Percentiles rank a stretch among this genome's conserved stretches.
Evolutionary conservation across 768 basidiomycete species (phyloP).

Genomic region (Rhodotorula babjevae): DNA sequence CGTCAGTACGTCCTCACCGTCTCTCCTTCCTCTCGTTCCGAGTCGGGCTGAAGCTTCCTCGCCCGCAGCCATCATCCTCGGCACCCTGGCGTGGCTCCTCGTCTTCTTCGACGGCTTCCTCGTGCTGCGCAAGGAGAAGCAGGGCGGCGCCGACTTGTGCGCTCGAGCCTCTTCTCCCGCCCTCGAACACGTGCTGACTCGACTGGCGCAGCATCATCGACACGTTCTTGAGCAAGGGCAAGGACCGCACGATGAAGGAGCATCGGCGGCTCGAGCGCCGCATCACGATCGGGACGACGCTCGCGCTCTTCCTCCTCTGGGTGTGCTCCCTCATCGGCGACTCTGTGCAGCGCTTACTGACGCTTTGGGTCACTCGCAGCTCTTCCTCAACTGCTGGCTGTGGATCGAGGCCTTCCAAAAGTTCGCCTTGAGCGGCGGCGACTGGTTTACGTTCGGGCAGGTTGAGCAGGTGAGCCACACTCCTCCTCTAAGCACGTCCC

Average conservation of each 20-base stretch:
- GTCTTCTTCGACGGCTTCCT: constrained; percentile 7
- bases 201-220: neutral
- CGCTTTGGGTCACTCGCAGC: neutral
- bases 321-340: neutral
- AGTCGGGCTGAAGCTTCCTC: neutral
- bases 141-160: constrained; percentile 10
- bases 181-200: too few species aligned
- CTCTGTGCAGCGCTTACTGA: too few species aligned
- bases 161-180: neutral
- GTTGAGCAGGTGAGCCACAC: constrained; percentile 3
- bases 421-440: constrained; percentile 14
- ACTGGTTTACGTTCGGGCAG: constrained; percentile 4
- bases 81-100: constrained; percentile 10
- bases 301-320: neutral
- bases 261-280: constrained; percentile 19
- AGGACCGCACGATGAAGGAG: neutral
- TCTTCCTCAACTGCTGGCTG: constrained; percentile 3
- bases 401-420: neutral
- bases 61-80: constrained; percentile 8
- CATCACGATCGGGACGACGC: neutral
- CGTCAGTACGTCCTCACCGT: neutral
- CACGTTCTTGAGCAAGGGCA: neutral
- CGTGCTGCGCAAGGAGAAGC: neutral
- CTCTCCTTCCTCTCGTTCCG: too few species aligned
- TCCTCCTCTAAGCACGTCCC: neutral